Evolutionary conservation across 805 yeast species (phyloP).

Genomic region (Pichia occidentalis): DNA sequence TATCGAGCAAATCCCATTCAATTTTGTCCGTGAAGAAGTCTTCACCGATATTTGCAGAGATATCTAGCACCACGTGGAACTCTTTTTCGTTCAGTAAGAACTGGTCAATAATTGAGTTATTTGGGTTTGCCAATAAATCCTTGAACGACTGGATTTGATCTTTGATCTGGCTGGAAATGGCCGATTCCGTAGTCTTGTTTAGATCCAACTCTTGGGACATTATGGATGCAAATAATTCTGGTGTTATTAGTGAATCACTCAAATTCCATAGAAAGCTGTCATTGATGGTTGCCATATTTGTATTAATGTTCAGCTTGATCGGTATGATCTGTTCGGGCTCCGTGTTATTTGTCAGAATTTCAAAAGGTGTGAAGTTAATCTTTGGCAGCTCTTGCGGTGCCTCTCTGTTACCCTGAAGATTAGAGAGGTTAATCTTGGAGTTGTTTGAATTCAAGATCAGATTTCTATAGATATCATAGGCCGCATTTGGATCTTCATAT

Average conservation of each 20-base stretch:
- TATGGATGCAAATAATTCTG: constrained; percentile 66
- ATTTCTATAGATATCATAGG: constrained; percentile 11
- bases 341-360: constrained; percentile 31
- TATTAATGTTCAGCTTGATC: constrained; percentile 54
- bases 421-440: constrained; percentile 22
- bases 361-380: constrained; percentile 28
- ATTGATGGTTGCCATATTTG: constrained; percentile 45
- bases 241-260: constrained; percentile 58
- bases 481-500: constrained; percentile 60
- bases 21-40: constrained; percentile 84
- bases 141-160: constrained; percentile 77
- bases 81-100: constrained; percentile 34
- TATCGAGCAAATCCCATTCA: constrained; percentile 78
- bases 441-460: constrained; percentile 10
- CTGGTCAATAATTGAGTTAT: constrained; percentile 39
- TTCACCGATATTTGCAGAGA: constrained; percentile 77
- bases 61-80: constrained; percentile 69
- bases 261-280: constrained; percentile 74
- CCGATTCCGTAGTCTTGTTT: constrained; percentile 54
- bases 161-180: constrained; percentile 62
- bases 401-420: constrained; percentile 31
- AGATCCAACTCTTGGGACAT: constrained; percentile 81
- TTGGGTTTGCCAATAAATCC: constrained; percentile 52
- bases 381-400: constrained; percentile 35
- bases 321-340: constrained; percentile 51